phyloP scores from a whole-genome alignment of 2,329 filamentous ascomycete species.

The Arthroderma uncinatum region DNA sequence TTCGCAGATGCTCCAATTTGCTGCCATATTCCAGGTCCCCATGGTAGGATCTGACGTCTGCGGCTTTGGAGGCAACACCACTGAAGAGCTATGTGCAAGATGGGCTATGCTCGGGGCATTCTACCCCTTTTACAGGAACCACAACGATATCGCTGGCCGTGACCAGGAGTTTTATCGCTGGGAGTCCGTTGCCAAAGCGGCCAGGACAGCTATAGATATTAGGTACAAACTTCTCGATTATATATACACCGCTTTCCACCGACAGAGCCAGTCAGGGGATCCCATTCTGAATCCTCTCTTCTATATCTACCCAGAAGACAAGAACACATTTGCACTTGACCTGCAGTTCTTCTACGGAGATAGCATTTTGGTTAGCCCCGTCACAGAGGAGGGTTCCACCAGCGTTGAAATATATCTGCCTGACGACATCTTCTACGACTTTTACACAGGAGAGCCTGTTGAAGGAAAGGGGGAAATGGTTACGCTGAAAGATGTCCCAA shows the following conservation, averaged over 20 bases:
- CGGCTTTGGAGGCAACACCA: slow-evolving; percentile 58
- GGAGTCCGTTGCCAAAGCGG: slow-evolving; percentile 51
- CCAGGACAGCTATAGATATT: slow-evolving; percentile 56
- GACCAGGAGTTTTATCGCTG: slow-evolving; percentile 65
- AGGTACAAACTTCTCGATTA: slow-evolving; percentile 72
- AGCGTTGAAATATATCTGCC: slow-evolving; percentile 47
- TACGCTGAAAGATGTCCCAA: slow-evolving; percentile 36
- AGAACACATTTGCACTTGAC: slow-evolving; percentile 42
- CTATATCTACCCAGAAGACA: slow-evolving; percentile 55
- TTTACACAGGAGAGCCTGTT: slow-evolving; percentile 41
- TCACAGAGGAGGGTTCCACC: slow-evolving; percentile 42
- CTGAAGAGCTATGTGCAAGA: slow-evolving; percentile 59
- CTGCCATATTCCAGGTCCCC: slow-evolving; percentile 55
- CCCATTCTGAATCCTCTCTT: slow-evolving; percentile 61
- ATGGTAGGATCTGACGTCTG: slow-evolving; percentile 65
- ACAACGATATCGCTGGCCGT: slow-evolving; percentile 46
- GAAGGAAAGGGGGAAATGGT: slow-evolving; percentile 37
- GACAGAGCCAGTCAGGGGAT: slow-evolving; percentile 49
- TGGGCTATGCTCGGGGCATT: slow-evolving; percentile 66
- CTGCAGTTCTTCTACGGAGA: slow-evolving; percentile 51
- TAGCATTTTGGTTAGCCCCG: slow-evolving; percentile 46
- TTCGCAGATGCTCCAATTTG: slow-evolving; percentile 48
- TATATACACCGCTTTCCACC: slow-evolving; percentile 60
- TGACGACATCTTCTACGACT: slow-evolving; percentile 50
- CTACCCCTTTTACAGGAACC: slow-evolving; percentile 64